Evolutionary conservation across 345 rosid genomes (phyloP).

Genomic region (Populus pruinosa): DNA sequence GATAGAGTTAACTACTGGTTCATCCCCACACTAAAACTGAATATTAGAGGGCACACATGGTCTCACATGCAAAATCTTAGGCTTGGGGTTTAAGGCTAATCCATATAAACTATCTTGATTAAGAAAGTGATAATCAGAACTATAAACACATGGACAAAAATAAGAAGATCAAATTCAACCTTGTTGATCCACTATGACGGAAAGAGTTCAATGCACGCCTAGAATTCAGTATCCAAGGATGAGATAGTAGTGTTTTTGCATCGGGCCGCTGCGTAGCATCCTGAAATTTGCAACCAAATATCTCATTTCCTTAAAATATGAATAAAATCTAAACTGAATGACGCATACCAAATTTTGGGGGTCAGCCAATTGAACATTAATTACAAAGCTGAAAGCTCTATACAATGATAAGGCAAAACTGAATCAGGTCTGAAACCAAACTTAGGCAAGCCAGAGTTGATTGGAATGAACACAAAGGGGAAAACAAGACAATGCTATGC

Average conservation of each 20-base stretch:
- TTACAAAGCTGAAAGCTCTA: neutral
- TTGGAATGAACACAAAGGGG: neutral
- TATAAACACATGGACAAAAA: neutral
- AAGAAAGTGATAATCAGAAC: neutral
- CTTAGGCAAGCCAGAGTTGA: neutral
- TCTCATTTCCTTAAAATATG: neutral
- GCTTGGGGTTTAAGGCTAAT: neutral
- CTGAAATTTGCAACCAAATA: slow-evolving; percentile 40
- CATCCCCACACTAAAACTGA: neutral
- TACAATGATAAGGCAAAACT: neutral
- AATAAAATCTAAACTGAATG: neutral
- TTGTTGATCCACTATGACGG: slow-evolving; percentile 73
- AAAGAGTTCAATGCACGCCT: slow-evolving; percentile 86
- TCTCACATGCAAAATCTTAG: neutral
- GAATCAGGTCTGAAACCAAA: neutral
- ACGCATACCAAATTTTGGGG: neutral
- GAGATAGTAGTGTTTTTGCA: slow-evolving; percentile 98
- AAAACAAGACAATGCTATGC: neutral
- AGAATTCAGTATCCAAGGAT: slow-evolving; percentile 92
- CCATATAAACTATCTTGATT: neutral
- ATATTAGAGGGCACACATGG: neutral
- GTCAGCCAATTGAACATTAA: neutral
- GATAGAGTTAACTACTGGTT: neutral
- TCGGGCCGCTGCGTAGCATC: slow-evolving; percentile 99
- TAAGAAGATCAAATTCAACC: slow-evolving; percentile 34